Conservation (phyloP, 2,329 filamentous ascomycete genomes). For the Fusarium proliferatum region DNA sequence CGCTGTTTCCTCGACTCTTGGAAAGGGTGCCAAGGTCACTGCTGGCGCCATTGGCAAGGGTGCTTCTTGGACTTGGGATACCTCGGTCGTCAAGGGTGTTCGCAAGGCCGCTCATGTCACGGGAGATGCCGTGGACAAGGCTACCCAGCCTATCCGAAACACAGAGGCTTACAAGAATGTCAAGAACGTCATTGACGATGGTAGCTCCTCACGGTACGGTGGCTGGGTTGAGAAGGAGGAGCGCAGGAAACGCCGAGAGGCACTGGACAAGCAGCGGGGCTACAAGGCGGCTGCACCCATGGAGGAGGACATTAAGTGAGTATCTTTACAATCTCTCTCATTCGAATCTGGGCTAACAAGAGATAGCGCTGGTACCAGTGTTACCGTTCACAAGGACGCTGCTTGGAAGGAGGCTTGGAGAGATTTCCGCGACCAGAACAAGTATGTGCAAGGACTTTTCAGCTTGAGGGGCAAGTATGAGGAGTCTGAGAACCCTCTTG, state of each 20-base stretch:
- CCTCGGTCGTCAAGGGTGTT: slow-evolving; percentile 89
- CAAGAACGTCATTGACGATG: slow-evolving; percentile 96
- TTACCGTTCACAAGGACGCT: slow-evolving; percentile 96
- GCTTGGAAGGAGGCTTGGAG: slow-evolving; percentile 99
- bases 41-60: slow-evolving; percentile 89
- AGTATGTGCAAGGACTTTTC: slow-evolving; percentile 88
- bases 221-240: slow-evolving; percentile 98
- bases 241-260: slow-evolving; percentile 80
- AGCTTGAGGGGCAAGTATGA: slow-evolving; percentile 88
- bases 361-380: slow-evolving; percentile 86
- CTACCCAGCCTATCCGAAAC: slow-evolving; percentile 91
- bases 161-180: slow-evolving; percentile 96
- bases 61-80: slow-evolving; percentile 98
- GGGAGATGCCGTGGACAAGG: slow-evolving; percentile 89
- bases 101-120: slow-evolving; percentile 87
- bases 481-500: slow-evolving; percentile 96
- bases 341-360: slow-evolving; percentile 45
- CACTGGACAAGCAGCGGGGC: slow-evolving; percentile 72
- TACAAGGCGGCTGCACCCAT: slow-evolving; percentile 65
- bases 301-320: slow-evolving; percentile 90
- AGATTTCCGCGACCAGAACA: slow-evolving; percentile 91
- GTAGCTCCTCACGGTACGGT: slow-evolving; percentile 93
- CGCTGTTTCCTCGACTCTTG: slow-evolving; percentile 81
- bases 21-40: slow-evolving; percentile 84
- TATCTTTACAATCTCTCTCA: slow-evolving; percentile 32